A percentile compares a stretch with the other conserved stretches of the same genome.
phyloP scores from a whole-genome alignment of 495 filamentous ascomycete genomes.

The Tuber melanosporum region DNA sequence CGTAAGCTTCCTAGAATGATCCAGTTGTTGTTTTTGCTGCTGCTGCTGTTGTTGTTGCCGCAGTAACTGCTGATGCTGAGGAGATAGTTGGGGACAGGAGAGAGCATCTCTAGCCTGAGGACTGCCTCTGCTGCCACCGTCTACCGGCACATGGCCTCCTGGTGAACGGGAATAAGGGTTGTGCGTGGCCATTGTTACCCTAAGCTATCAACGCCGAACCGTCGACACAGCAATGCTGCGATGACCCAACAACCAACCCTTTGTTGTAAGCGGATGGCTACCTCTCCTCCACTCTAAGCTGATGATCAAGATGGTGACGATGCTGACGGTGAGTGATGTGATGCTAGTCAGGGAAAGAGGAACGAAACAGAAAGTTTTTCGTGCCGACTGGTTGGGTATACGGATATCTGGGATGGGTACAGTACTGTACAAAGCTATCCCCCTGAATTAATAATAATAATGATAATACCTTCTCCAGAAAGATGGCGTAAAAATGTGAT shows the following conservation, averaged over 20 bases:
- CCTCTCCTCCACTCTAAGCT: neutral
- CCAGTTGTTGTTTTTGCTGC: neutral
- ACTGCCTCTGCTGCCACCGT: neutral
- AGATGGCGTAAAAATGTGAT: neutral
- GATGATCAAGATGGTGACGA: neutral
- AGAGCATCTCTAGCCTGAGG: neutral
- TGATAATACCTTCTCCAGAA: neutral
- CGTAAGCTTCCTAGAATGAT: conserved; percentile 28
- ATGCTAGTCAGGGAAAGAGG: neutral
- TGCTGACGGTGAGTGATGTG: neutral
- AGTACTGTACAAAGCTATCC: neutral
- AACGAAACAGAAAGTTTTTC: neutral
- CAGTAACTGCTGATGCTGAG: neutral
- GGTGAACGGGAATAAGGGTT: neutral
- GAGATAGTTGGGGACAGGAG: neutral
- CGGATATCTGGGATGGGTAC: neutral
- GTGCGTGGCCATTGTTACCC: neutral
- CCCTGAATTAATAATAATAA: neutral
- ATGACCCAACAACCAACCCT: neutral
- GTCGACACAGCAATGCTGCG: neutral
- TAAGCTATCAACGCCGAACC: neutral
- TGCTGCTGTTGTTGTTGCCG: neutral
- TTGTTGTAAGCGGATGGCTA: neutral
- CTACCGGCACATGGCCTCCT: neutral
- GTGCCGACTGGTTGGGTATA: neutral